Evolutionary conservation across 331 rosid genomes (phyloP).

Genomic region (Quercus tomentella): DNA sequence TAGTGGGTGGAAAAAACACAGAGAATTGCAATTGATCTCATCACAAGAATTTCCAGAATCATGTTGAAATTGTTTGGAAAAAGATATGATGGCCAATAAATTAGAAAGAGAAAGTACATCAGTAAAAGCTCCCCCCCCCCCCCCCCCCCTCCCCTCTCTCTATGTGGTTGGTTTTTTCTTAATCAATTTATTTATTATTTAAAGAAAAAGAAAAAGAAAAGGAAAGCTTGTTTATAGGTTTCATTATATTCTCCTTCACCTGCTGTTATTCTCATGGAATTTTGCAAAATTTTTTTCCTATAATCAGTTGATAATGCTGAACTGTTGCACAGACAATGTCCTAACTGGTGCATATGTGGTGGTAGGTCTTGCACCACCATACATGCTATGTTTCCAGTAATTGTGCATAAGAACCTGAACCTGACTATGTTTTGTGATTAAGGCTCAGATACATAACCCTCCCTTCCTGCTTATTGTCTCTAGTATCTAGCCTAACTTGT

Average conservation of each 20-base stretch:
- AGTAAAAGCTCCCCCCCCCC: too few species aligned
- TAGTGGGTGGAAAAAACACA: too few species aligned
- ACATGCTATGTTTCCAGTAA: constrained; percentile 75
- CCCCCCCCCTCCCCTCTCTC: too few species aligned
- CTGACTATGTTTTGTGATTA: constrained; percentile 44
- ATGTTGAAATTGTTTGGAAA: too few species aligned
- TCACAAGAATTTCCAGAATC: too few species aligned
- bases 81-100: too few species aligned
- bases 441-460: constrained; percentile 43
- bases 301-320: constrained; percentile 15
- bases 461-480: constrained; percentile 12
- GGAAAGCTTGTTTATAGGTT: background rate
- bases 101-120: too few species aligned
- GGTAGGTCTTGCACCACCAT: constrained; percentile 93
- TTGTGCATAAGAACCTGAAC: constrained; percentile 68
- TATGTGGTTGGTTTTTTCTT: too few species aligned
- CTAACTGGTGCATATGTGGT: constrained; percentile 83
- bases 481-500: constrained; percentile 21
- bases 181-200: too few species aligned
- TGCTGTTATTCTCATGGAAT: background rate
- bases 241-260: background rate
- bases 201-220: background rate
- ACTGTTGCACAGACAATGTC: constrained; percentile 39
- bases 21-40: too few species aligned
- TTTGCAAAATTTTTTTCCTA: background rate